Base-by-base conservation (phyloP, 768 basidiomycete species). In the Suillus luteus region DNA sequence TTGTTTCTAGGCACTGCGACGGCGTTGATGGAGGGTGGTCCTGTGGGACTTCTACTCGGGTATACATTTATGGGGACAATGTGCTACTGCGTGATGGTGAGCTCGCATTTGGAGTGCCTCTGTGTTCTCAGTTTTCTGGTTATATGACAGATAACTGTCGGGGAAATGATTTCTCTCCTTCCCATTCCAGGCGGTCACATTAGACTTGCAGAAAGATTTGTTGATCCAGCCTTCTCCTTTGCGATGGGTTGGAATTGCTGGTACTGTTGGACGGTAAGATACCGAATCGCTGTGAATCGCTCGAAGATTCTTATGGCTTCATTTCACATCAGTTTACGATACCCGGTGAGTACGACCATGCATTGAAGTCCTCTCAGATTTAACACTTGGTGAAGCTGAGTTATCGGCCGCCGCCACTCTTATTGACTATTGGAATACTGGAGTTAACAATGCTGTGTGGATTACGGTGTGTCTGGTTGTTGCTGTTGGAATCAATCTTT, bases 401-500 rank as follows among this genome's bases (percentile, higher is more conserved):
- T 24, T 49, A 24, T 49, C 48, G 11, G 48, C 48, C 6, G 48
- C 48, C 14, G 24, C 24, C 24, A 49, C 48, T 24, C 48, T 49
- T 14, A 14, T 49, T 14, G 7, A 49, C 14, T 49, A 49, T 49
- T 49, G 48, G 48, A 49, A 49, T 24, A 12, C 22, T 1, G 48
- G 12, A 24, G 48, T 49, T 15, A 49, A 49, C 24, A 49, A 22
- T 24, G 48, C 48, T 24, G 48, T 49, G 48, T 49, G 48, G 48
- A 49, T 49, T 24, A 49, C 48, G 2, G 1, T 49, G 14, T 49
- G 48, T 49, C 14, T 49, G 48, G 24, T 49, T 2, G 2, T 49
- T 49, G 48, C 48, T 24, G 48, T 49, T 49, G 48, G 48, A 22
- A 49, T 49, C 48, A 49, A 49, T 49, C 48, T 49, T 49, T 49